Conservation (phyloP, 2,329 filamentous ascomycete genomes). For the Botrytis galanthina region DNA sequence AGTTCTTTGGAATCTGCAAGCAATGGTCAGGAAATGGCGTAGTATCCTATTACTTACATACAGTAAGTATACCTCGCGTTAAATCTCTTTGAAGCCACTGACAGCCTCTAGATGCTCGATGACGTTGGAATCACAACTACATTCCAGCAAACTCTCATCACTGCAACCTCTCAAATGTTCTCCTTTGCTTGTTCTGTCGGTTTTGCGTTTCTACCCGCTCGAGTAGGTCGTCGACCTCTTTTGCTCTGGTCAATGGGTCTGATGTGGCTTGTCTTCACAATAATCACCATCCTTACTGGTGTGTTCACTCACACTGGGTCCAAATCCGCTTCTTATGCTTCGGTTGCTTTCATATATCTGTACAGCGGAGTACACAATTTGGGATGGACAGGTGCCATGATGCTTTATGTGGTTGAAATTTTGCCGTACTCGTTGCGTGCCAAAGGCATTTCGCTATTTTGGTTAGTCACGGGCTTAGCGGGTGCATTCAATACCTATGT, state of each 20-base stretch:
- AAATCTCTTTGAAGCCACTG: neutral
- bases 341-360: slow-evolving; percentile 43
- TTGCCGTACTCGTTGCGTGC: slow-evolving; percentile 42
- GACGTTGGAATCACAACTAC: slow-evolving; percentile 28
- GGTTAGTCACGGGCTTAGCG: slow-evolving; percentile 41
- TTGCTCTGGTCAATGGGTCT: slow-evolving; percentile 25
- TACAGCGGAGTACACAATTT: slow-evolving; percentile 49
- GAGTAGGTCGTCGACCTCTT: slow-evolving; percentile 29
- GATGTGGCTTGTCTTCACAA: slow-evolving; percentile 39
- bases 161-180: slow-evolving; percentile 34
- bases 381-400: slow-evolving; percentile 52
- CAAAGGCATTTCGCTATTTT: slow-evolving; percentile 43
- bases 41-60: slow-evolving; percentile 40
- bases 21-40: slow-evolving; percentile 32
- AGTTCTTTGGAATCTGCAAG: slow-evolving; percentile 27
- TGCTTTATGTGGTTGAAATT: slow-evolving; percentile 46
- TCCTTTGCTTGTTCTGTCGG: slow-evolving; percentile 45
- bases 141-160: slow-evolving; percentile 30
- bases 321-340: slow-evolving; percentile 36
- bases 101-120: slow-evolving; percentile 24
- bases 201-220: slow-evolving; percentile 46
- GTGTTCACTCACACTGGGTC: slow-evolving; percentile 25
- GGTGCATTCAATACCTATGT: slow-evolving; percentile 40
- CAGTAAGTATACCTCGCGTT: slow-evolving; percentile 22
- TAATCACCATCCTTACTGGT: slow-evolving; percentile 30